Evolutionary conservation across 768 basidiomycete genomes (phyloP).

Genomic region (Tricholoma sp.): DNA sequence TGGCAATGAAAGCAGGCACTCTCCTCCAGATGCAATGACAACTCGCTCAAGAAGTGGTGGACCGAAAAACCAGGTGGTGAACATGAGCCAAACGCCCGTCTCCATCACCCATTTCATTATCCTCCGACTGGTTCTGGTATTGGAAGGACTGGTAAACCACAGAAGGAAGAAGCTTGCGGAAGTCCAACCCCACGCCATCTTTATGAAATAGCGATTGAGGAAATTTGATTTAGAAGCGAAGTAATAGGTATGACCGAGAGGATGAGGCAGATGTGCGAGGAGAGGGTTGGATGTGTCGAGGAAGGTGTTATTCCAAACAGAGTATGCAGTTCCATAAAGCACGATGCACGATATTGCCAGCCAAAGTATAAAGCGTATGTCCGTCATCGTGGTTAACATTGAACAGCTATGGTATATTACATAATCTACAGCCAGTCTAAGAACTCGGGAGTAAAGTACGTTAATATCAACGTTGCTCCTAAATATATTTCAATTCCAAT

Average conservation of each 20-base stretch:
- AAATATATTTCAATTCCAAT: neutral
- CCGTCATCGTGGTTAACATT: conserved; percentile 15
- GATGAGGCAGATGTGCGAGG: conserved; percentile 65
- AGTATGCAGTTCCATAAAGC: conserved; percentile 60
- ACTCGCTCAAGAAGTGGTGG: conserved; percentile 71
- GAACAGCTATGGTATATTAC: neutral
- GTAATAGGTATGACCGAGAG: conserved; percentile 54
- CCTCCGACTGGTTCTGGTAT: conserved; percentile 35
- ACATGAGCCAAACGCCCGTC: conserved; percentile 65
- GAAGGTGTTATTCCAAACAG: conserved; percentile 58
- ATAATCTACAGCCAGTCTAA: conserved; percentile 59
- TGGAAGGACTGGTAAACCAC: conserved; percentile 52
- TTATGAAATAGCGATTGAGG: conserved; percentile 86
- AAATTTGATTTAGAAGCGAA: conserved; percentile 79
- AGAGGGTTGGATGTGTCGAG: conserved; percentile 83
- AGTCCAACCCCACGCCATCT: conserved; percentile 91
- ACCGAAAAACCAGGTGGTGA: conserved; percentile 88
- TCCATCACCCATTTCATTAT: conserved; percentile 51
- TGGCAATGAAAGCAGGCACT: conserved; percentile 67
- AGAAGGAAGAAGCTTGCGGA: conserved; percentile 56
- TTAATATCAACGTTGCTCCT: conserved; percentile 88
- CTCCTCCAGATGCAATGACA: conserved; percentile 61
- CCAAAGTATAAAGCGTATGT: conserved; percentile 28
- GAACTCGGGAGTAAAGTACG: conserved; percentile 97
- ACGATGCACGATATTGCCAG: conserved; percentile 41